Base-by-base conservation (phyloP, 331 rosid genomes). In the Quercus tomentella region DNA sequence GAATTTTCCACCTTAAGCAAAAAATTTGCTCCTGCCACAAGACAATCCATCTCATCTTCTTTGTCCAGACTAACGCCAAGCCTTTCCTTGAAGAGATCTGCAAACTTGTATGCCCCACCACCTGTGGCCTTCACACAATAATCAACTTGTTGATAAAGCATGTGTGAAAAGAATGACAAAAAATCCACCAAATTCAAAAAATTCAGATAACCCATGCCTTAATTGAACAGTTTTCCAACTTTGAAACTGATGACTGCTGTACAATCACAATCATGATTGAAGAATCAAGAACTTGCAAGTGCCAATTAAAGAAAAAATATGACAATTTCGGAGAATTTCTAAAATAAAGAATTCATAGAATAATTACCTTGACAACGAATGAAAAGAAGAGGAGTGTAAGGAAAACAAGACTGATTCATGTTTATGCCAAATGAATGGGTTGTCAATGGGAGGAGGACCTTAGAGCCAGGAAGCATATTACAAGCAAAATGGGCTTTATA, bases 11-110 rank as follows among this genome's bases (percentile, higher is more conserved):
- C 99, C 99, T 96, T 96, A 65, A 96, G 92, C 83, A 96, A 84
- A 89, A 96, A 96, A 77, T 96, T 96, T 69, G 98, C 99, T 85
- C 99, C 99, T 3, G 99, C 87, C 54, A 96, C 85, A 51, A 89
- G 98, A 87, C 98, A 96, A 84, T 93, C 83, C 98, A 96, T 96
- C 86, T 96, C 99, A 20, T 96, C 99, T 86, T 96, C 99, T 87
- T 96, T 96, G 89, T 96, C 99, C 70, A 96, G 88, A 76, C 97
- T 86, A 77, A 96, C 98, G 31, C 99, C 99, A 63, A 96, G 99
- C 86, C 89, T 93, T 79, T 88, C 89, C 67, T 87, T 89, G 75
- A 89, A 87, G 55, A 89, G 90, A 83, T 89, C 89, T 7, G 92
- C 86, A 77, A 80, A 89, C 88, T 89, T 89, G 82, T 87, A 89